Conservation (phyloP, 106 monocot genomes). For the Acanthochlamys bracteata region DNA sequence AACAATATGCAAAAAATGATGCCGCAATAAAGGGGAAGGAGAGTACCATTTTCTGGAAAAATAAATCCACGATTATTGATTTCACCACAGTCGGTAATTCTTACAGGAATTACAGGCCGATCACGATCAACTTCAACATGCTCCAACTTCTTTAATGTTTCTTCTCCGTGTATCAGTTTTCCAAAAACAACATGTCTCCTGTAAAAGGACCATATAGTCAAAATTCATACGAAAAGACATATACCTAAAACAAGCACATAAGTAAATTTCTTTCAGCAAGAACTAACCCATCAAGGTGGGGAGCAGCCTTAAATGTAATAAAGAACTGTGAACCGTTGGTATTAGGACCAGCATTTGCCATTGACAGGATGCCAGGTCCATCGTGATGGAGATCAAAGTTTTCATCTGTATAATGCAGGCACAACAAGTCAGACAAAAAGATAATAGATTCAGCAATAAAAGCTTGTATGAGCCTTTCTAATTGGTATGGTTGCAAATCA, state of each 20-base stretch:
- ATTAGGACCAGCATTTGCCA: slow-evolving; percentile 84
- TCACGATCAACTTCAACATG: slow-evolving; percentile 57
- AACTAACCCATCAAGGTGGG: slow-evolving; percentile 87
- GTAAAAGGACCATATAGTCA: background rate
- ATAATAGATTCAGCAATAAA: too few species aligned
- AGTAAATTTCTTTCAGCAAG: background rate
- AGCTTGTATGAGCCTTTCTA: too few species aligned
- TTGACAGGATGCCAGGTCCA: slow-evolving; percentile 76
- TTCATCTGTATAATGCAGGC: slow-evolving; percentile 52
- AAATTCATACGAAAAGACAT: background rate
- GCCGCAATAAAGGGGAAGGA: background rate
- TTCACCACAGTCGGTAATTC: slow-evolving; percentile 84
- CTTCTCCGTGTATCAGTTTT: slow-evolving; percentile 70
- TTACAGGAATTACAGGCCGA: slow-evolving; percentile 65
- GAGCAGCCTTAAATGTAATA: slow-evolving; percentile 80
- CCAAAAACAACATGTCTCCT: slow-evolving; percentile 99
- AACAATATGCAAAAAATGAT: too few species aligned
- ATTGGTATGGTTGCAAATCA: too few species aligned
- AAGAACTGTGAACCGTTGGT: slow-evolving; percentile 96
- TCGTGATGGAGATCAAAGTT: slow-evolving; percentile 73
- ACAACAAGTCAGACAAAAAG: too few species aligned
- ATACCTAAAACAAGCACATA: background rate
- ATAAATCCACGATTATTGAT: slow-evolving; percentile 15
- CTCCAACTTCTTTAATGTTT: slow-evolving; percentile 72
- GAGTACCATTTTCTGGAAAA: slow-evolving; percentile 28